These are phyloP conservation scores for Alternaria angustiovoidea DNA, from an alignment of 2,329 filamentous ascomycete genomes.

Conservation along the genomic window DNA sequence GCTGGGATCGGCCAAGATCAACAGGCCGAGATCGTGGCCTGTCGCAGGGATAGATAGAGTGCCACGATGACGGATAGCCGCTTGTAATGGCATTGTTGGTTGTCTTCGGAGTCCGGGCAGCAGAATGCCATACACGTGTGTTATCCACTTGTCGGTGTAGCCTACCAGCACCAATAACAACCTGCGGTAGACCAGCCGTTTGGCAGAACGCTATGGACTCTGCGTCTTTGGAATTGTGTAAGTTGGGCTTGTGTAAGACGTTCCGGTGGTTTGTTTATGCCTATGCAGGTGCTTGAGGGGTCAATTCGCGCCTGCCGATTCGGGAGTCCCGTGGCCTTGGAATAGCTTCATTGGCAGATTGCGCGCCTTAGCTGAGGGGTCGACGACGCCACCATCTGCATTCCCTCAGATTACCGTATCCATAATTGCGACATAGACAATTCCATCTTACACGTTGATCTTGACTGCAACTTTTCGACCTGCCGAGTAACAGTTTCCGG, in stretches of 20 bases:
- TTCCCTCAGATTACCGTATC: not conserved
- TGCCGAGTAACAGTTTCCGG: not conserved
- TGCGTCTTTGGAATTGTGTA: constrained; percentile 4
- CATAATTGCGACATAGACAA: not conserved
- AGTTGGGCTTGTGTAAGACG: constrained; percentile 1
- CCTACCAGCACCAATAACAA: constrained; percentile 14
- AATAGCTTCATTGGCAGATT: constrained; percentile 5
- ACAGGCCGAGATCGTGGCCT: constrained; percentile 28
- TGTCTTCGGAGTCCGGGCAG: constrained; percentile 8
- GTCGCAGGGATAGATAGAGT: constrained; percentile 7
- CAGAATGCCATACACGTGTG: constrained; percentile 9
- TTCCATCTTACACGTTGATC: not conserved
- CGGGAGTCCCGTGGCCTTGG: constrained; percentile 18
- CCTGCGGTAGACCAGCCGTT: constrained; percentile 15
- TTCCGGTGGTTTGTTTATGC: constrained; percentile 12
- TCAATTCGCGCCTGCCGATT: constrained; percentile 28
- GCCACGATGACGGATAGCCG: constrained; percentile 1
- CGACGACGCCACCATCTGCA: constrained; percentile 15
- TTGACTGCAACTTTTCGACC: not conserved
- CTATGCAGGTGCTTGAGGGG: constrained; percentile 26
- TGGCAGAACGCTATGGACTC: constrained; percentile 14
- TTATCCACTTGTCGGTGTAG: constrained; percentile 6
- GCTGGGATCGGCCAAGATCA: constrained; percentile 22
- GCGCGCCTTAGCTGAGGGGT: constrained; percentile 15
- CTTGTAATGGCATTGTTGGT: constrained; percentile 12